Conservation (phyloP, 1,284 basidiomycete species). For the Boletellus dicymbophilus region DNA sequence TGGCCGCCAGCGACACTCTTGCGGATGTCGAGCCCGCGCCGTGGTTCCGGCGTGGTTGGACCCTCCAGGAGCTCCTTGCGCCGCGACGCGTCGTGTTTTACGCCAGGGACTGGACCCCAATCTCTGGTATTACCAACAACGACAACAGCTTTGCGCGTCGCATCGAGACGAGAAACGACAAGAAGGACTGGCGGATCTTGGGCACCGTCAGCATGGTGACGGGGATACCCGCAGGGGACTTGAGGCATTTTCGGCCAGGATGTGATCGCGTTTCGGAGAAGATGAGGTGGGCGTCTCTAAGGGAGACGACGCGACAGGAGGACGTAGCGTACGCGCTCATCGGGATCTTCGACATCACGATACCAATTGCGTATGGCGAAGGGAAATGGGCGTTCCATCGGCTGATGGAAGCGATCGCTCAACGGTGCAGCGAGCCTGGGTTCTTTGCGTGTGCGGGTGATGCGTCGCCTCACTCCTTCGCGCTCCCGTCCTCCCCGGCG, state of each 20-base stretch:
- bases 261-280: constrained; percentile 16
- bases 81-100: constrained; percentile 13
- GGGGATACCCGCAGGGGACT: constrained; percentile 10
- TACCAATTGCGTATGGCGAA: constrained; percentile 17
- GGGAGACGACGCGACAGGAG: constrained; percentile 13
- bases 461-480: constrained; percentile 13
- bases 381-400: constrained; percentile 17
- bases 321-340: constrained; percentile 15
- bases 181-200: constrained; percentile 14
- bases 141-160: too few relatives aligned
- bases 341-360: constrained; percentile 18
- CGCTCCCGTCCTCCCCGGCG: constrained; percentile 12
- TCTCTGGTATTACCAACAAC: constrained; percentile 1
- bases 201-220: constrained; percentile 12
- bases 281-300: constrained; percentile 18
- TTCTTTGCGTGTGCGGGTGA: constrained; percentile 20
- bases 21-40: constrained; percentile 10
- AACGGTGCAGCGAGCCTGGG: constrained; percentile 17
- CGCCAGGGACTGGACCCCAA: constrained; percentile 3
- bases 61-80: constrained; percentile 16
- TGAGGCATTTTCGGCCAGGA: constrained; percentile 14
- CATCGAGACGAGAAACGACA: constrained; percentile 5
- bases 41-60: constrained; percentile 20
- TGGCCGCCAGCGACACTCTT: too few relatives aligned
- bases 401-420: constrained; percentile 10